Evolutionary conservation across 2,329 filamentous ascomycete species (phyloP), one percentile per base, ranked within the genome.

Genomic region (Sordariomycetes sp.): DNA sequence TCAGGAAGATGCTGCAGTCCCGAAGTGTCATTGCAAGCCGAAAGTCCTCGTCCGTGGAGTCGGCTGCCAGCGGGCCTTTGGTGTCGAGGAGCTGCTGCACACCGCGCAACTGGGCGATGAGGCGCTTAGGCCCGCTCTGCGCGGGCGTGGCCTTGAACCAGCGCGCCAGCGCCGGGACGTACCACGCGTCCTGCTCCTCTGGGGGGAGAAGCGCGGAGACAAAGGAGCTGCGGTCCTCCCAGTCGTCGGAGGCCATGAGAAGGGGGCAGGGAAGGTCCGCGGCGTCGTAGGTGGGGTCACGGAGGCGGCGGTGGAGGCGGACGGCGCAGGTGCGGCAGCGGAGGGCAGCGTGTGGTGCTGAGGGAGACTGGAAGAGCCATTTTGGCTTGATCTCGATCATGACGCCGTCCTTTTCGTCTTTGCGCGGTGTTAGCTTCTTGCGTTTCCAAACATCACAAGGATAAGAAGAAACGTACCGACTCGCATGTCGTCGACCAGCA

Each of bases 361-460:
- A 84, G 3, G 86, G 88, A 2, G 88, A 92, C 68, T 91, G 88
- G 10, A 79, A 73, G 28, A 94, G 79, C 89, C 89, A 94, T 71
- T 94, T 94, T 16, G 89, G 89, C 68, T 94, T 94, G 72, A 93
- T 87, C 68, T 93, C 88, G 59, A 89, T 73, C 35, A 88, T 68
- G 32, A 69, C 59, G 59, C 64, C 67, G n/a, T 65, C 64, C 24
- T 67, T 64, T 16, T 65, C 59, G 59, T 70, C 68, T 69, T 57
- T 28, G 37, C 20, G 11, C 35, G 6, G 55, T 55, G 65, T 63
- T 61, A 72, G 71, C 64, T 54, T 64, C 10, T 40, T n/a, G 25
- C 69, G 65, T 46, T 18, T 24, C 24, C 10, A 48, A 20, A 58
- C 40, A 32, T 59, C 35, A 22, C 11, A 46, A n/a, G 14, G 40